A percentile compares a stretch with the other conserved stretches of the same genome.
These are phyloP conservation scores for Dothistroma pini DNA, from an alignment of 2,329 filamentous ascomycete genomes.

Conservation along the genomic window DNA sequence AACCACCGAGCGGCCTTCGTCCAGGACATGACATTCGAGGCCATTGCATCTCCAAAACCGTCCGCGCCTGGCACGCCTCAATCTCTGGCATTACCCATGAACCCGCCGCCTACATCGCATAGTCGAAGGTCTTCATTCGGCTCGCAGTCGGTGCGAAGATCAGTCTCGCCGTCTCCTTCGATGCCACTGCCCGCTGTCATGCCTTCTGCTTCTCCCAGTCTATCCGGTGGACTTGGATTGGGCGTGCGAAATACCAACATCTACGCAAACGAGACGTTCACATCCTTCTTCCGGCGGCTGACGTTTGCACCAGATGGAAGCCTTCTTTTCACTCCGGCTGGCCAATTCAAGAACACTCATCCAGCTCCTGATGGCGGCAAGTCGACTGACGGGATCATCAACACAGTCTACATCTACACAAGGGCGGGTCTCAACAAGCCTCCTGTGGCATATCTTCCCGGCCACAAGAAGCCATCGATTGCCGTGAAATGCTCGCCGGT, in stretches of 20 bases:
- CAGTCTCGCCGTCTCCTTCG: slow-evolving; percentile 87
- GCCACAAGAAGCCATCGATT: slow-evolving; percentile 97
- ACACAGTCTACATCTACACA: slow-evolving; percentile 98
- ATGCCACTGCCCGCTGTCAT: slow-evolving; percentile 93
- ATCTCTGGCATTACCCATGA: slow-evolving; percentile 88
- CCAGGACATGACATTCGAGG: slow-evolving; percentile 51
- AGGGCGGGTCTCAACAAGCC: slow-evolving; percentile 95
- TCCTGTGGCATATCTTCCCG: slow-evolving; percentile 88
- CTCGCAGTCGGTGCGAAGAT: slow-evolving; percentile 66
- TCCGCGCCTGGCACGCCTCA: slow-evolving; percentile 94
- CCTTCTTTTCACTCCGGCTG: slow-evolving; percentile 86
- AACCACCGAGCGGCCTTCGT: slow-evolving; percentile 57
- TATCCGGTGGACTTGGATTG: slow-evolving; percentile 56
- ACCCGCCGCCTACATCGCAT: slow-evolving; percentile 86
- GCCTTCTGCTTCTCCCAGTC: slow-evolving; percentile 85
- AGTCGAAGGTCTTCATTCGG: slow-evolving; percentile 93
- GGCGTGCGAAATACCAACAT: slow-evolving; percentile 78
- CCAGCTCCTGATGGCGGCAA: slow-evolving; percentile 67
- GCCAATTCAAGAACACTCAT: slow-evolving; percentile 85
- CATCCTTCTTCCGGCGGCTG: slow-evolving; percentile 90
- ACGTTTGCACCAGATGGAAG: slow-evolving; percentile 96
- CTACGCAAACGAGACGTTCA: slow-evolving; percentile 94
- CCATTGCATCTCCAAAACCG: slow-evolving; percentile 75
- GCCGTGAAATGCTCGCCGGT: slow-evolving; percentile 92
- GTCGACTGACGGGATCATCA: slow-evolving; percentile 78